These are phyloP conservation scores for Serendipita sp. DNA, from an alignment of 768 basidiomycete genomes.

Conservation along the genomic window DNA sequence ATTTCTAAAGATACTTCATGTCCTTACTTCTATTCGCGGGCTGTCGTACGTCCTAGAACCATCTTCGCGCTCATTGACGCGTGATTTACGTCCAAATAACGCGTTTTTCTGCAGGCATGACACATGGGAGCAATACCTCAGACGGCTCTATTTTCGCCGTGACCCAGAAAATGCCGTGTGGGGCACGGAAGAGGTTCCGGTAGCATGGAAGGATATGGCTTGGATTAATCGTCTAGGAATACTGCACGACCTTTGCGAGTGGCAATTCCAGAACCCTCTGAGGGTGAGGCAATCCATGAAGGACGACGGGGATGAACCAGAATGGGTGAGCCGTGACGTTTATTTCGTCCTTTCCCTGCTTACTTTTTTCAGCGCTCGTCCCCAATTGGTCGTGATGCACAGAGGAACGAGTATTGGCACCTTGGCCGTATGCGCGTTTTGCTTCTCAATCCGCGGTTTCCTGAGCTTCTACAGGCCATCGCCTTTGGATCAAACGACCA, in stretches of 20 bases:
- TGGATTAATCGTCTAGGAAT: constrained; percentile 68
- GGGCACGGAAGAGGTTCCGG: constrained; percentile 32
- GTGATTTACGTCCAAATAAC: neutral
- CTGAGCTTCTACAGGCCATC: constrained; percentile 38
- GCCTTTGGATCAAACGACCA: constrained; percentile 74
- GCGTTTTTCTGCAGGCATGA: constrained; percentile 32
- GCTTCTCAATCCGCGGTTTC: constrained; percentile 6
- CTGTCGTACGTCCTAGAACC: constrained; percentile 13
- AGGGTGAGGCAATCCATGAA: constrained; percentile 60
- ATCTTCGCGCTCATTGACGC: constrained; percentile 12
- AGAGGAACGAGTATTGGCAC: constrained; percentile 69
- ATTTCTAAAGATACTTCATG: constrained; percentile 4
- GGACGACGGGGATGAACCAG: constrained; percentile 57
- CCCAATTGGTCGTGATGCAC: constrained; percentile 70
- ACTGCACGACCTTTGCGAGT: constrained; percentile 57
- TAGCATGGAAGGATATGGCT: constrained; percentile 23
- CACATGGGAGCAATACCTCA: constrained; percentile 65
- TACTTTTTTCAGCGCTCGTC: constrained; percentile 48
- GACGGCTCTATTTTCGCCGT: constrained; percentile 62
- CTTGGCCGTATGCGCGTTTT: constrained; percentile 45
- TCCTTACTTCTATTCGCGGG: constrained; percentile 2
- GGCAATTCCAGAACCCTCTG: constrained; percentile 73
- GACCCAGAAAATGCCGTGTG: constrained; percentile 58
- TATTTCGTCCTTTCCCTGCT: constrained; percentile 8
- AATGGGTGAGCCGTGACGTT: constrained; percentile 44